Evolutionary conservation across 78 protist species (phyloP).

Genomic region (Neovahlkampfia damariscottae): DNA sequence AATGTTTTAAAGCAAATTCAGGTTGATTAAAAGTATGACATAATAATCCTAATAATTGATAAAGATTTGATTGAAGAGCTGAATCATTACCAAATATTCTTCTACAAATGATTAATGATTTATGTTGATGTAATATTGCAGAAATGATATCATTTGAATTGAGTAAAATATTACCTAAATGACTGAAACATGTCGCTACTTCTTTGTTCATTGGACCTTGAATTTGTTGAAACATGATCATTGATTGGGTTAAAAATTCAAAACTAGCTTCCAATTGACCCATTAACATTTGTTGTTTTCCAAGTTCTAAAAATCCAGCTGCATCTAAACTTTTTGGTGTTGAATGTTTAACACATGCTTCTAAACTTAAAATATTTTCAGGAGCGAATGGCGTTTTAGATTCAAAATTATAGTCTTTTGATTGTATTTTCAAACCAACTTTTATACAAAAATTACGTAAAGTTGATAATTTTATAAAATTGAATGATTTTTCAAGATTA

Average conservation of each 20-base stretch:
- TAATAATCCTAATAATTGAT: background rate
- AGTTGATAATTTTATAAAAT: background rate
- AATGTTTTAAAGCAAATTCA: background rate
- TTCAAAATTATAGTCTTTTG: background rate
- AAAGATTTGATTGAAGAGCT: background rate
- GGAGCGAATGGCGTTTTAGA: background rate
- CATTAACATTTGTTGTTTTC: background rate
- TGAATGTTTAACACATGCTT: background rate
- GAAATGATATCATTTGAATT: background rate
- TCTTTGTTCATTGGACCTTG: background rate
- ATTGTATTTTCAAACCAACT: background rate
- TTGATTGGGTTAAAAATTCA: background rate
- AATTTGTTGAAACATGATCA: background rate
- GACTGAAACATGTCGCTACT: background rate
- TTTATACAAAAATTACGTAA: background rate
- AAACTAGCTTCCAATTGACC: background rate
- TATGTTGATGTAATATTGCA: background rate
- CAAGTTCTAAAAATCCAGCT: background rate
- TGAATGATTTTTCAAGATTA: slow-evolving; percentile 3
- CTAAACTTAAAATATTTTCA: background rate
- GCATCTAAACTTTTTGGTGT: background rate
- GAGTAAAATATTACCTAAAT: background rate
- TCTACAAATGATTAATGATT: background rate
- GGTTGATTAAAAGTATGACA: background rate
- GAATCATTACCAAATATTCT: background rate